Base-by-base conservation (phyloP, 371 early-diverging fungal species). In the Dentiscutata heterogama region DNA sequence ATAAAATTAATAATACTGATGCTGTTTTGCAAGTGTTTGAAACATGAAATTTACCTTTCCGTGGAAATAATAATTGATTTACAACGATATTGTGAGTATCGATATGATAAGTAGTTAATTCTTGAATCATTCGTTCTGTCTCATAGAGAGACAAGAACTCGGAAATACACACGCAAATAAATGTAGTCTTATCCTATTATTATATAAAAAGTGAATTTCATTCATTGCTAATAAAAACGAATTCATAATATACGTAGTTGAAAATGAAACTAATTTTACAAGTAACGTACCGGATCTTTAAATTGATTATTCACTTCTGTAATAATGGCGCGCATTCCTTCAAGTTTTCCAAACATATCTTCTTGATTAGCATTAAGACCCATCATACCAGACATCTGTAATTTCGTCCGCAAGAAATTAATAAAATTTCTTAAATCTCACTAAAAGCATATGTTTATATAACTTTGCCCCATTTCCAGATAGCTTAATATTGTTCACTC, bases 31-130 rank as follows among this genome's bases (percentile, higher is more conserved):
- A 46, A 25, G 8, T 18, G 25, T 29, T n/a, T 13, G 3, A 27
- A 25, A 50, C 27, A 31, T 50, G 51, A 67, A 60, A 79, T 83
- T 75, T 87, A 91, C 94, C 96, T 83, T 92, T 90, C 85, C 95
- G 95, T 65, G 99, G 99, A 89, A 95, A 97, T 85, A 99, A 87
- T 77, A 99, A 89, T 91, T 99, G 99, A 88, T 99, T 99, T 82
- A 99, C 99, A 54, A 99, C 95, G 84, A 99, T 99, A 86, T 99
- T 99, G 91, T 99, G 99, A 13, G 98, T 98, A 86, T 99, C 99
- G 73, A 99, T 99, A 76, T 97, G 92, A 86, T 96, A 98, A 29
- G 94, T 90, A 5, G 97, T 97, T 85, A 99, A 90, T 88, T 99
- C 99, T 88, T 99, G 99, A 84, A 99, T 97, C 96, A 99, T 96